Evolutionary conservation across 139 green algal species (phyloP), one percentile per base, ranked within the genome.

Genomic region (Tetraselmis striata): DNA sequence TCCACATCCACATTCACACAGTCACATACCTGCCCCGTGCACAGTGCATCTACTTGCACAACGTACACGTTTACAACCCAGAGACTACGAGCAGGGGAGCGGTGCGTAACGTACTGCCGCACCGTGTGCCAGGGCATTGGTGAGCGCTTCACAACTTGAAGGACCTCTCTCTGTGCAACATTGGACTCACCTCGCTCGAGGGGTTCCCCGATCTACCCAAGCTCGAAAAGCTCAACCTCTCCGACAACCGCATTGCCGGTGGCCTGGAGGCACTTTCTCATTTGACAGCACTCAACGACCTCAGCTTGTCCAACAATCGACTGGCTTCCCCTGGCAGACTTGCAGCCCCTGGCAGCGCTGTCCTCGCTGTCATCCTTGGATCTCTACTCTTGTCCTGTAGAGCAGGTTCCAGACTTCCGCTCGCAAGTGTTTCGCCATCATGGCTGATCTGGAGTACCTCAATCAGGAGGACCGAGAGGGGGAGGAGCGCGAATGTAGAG

Each of bases 241-340:
- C 32, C 27, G 84, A 88, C n/a, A 88, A 88, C 30, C 22, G 83
- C 32, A 88, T 88, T 30, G 78, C 85, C 1, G 81, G 78, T n/a
- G 85, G 84, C 27, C 30, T 88, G 75, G 84, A 89, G 30, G 28
- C 85, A 2, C 59, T 88, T 1, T 31, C 26, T 5, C 29, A 89
- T 23, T 58, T 80, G 18, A 28, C 29, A 11, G 58, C 79, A 31
- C 59, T 79, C 2, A 25, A 25, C 28, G 5, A 86, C 32, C 45
- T 80, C 27, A 80, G 83, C 74, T 87, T 88, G 26, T 86, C 76
- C 79, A 88, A 89, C 75, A 88, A 89, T 27, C 45, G 59, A 28
- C 87, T 88, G 2, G 59, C 82, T 30, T 79, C 31, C 1, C 29
- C 89, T 5, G 75, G 79, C 5, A n/a, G 84, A 89, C 11, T n/a